Base-by-base conservation (phyloP, 192 early-diverging fungal genomes). In the Backusella mclennaniae region DNA sequence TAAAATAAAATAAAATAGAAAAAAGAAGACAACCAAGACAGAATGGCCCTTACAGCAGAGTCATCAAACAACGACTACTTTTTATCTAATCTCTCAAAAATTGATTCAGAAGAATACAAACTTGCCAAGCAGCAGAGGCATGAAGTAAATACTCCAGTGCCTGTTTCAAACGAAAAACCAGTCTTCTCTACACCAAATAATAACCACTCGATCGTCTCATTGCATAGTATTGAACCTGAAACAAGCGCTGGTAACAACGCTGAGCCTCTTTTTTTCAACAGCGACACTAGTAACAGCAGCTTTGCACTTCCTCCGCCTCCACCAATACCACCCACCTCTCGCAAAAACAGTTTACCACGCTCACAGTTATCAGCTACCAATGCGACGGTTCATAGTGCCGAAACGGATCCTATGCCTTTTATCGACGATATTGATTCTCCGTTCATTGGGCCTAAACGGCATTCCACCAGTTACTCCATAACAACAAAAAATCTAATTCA, bases 151-250 rank as follows among this genome's bases (percentile, higher is more conserved):
- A 39, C 38, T 9, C 68, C 38, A 12, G 38, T 69, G 7, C 68
- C 68, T 5, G 68, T 38, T 41, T 69, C 68, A 39, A 69, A 69
- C n/a, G 68, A 69, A 39, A 69, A 69, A 23, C 35, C 56, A 29
- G 56, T 63, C 26, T 63, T 63, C 8, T 63, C 52, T 21, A 9
- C 52, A 53, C 5, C 56, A 29, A 26, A 63, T 11, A 63, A 63
- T 29, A 63, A 63, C 56, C 56, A 29, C 56, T 63, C 56, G 1
- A 29, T 63, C 26, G 23, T 23, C 12, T 63, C 56, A 29, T 29
- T 63, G 4, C 56, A 63, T 4, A 63, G 56, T 63, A 11, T 3
- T 63, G 56, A 63, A 4, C 56, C 56, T 63, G 23, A 63, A 29
- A 29, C 21, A 29, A 63, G 26, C 12, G 26, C 9, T 52, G n/a